phyloP scores from a whole-genome alignment of 306 rosid species.

The Vigna unguiculata region DNA sequence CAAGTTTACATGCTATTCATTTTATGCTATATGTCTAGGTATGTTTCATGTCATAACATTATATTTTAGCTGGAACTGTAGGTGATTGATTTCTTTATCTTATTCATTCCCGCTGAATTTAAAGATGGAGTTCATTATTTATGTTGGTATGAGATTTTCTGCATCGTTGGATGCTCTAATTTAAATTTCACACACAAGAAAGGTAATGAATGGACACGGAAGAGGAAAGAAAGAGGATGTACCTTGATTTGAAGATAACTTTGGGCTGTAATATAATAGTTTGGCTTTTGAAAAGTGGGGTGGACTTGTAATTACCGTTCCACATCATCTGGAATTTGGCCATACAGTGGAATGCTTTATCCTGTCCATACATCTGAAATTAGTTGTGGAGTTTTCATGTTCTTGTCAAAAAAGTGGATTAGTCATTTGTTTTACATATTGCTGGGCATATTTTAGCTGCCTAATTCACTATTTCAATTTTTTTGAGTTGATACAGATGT shows the following conservation, averaged over 20 bases:
- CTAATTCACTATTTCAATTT: slow-evolving; percentile 11
- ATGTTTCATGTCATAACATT: neutral
- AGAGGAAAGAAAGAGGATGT: slow-evolving; percentile 16
- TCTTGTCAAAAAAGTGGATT: slow-evolving; percentile 11
- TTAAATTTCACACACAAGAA: neutral
- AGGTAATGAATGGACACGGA: neutral
- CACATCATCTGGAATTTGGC: slow-evolving; percentile 26
- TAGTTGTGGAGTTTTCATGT: neutral
- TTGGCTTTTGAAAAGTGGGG: slow-evolving; percentile 6
- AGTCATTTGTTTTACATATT: slow-evolving; percentile 15
- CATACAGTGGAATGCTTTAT: slow-evolving; percentile 12
- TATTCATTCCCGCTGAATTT: neutral
- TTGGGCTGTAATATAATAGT: slow-evolving; percentile 10
- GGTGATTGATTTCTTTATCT: slow-evolving; percentile 3
- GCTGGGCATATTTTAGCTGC: slow-evolving; percentile 31
- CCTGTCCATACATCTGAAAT: no score
- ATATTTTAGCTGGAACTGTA: slow-evolving; percentile 26
- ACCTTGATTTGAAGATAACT: slow-evolving; percentile 24
- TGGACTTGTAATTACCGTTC: slow-evolving; percentile 16
- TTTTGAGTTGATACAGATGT: slow-evolving; percentile 72
- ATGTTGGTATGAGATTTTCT: neutral
- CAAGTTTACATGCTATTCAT: neutral
- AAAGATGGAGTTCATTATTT: slow-evolving; percentile 26
- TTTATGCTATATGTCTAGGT: neutral
- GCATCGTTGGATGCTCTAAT: neutral